Evolutionary conservation across 345 rosid genomes (phyloP), one percentile per base, ranked within the genome.

Genomic region (Toxicodendron radicans): DNA sequence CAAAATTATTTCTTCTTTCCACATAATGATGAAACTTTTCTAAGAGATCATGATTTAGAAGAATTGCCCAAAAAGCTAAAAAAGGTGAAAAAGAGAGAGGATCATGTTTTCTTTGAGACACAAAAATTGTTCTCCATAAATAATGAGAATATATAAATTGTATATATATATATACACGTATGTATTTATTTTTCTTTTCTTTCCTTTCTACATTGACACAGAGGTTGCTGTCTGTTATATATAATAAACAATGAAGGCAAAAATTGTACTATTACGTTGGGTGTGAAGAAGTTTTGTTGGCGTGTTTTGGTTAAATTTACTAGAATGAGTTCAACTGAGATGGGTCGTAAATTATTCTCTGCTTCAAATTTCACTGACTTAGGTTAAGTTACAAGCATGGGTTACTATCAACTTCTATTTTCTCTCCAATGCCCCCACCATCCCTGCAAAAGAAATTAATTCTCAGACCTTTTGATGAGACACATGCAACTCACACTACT

Each of bases 21-120:
- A 76, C 81, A 72, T 58, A 74, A 82, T 82, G 76, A 82, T 81
- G 78, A 57, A 81, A 81, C 85, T 84, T 79, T 87, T 77, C 68
- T 65, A 82, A 75, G 83, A 70, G 70, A 80, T 80, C 78, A 85
- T 82, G 82, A 72, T 78, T 81, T 68, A 23, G 74, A 76, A 81
- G 84, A 79, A 78, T 75, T 84, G 61, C 78, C 83, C 45, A n/a
- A 68, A 70, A 72, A 58, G 69, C 70, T 56, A 49, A 54, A 38
- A 43, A 70, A 63, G 76, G 48, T 75, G 17, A 68, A 73, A 73
- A 5, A 38, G 57, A 6, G 68, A 62, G 70, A 32, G 66, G 30
- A 53, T 59, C 70, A 41, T 72, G 60, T 70, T 75, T 70, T 65
- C 68, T 35, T 35, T 61, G 64, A 20, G 24, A 58, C 51, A 46